A percentile compares a stretch with the other conserved stretches of the same genome.
These are phyloP conservation scores for Pezicula carpinea DNA, from an alignment of 2,329 filamentous ascomycete genomes.

Conservation along the genomic window DNA sequence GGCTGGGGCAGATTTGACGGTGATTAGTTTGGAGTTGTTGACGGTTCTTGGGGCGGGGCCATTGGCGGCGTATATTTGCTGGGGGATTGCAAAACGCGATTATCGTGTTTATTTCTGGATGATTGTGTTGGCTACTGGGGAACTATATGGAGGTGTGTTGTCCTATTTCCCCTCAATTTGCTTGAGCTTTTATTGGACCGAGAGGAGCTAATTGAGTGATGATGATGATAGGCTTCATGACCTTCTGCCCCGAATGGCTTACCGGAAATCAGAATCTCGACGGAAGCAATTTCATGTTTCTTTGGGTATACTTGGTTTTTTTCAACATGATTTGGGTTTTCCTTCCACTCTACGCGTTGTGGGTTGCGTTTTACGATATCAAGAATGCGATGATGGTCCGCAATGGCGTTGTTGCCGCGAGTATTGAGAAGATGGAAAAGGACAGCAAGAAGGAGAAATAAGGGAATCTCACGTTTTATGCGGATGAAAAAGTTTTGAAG, in stretches of 20 bases:
- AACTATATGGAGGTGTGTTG: constrained; percentile 57
- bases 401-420: constrained; percentile 19
- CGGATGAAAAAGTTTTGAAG: no score
- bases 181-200: background rate
- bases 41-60: constrained; percentile 61
- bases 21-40: constrained; percentile 60
- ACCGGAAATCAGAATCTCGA: constrained; percentile 58
- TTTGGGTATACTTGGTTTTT: constrained; percentile 62
- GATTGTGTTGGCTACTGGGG: constrained; percentile 59
- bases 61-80: constrained; percentile 55
- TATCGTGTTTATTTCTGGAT: constrained; percentile 56
- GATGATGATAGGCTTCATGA: constrained; percentile 54
- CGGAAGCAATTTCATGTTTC: constrained; percentile 57
- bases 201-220: background rate
- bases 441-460: constrained; percentile 7
- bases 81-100: constrained; percentile 51
- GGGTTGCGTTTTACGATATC: constrained; percentile 50
- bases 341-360: constrained; percentile 56
- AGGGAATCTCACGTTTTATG: background rate
- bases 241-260: constrained; percentile 67
- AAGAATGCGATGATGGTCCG: constrained; percentile 45
- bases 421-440: constrained; percentile 30
- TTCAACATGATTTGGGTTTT: constrained; percentile 67
- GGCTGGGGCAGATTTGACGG: constrained; percentile 57
- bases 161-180: background rate